phyloP scores from a whole-genome alignment of 305 asterid species.

The Fraxinus sp. region DNA sequence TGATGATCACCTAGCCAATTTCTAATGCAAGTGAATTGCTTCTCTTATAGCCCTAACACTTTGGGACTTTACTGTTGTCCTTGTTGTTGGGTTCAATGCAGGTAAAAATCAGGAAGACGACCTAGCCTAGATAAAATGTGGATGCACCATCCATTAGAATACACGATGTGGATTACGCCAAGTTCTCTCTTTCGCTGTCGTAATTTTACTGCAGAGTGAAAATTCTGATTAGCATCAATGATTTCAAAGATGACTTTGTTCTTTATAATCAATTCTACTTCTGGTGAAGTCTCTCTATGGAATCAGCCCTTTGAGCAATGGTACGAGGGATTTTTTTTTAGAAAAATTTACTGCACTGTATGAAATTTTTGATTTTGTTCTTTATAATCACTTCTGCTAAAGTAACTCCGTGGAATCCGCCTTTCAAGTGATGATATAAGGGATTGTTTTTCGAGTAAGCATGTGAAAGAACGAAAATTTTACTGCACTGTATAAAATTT shows the following conservation, averaged over 20 bases:
- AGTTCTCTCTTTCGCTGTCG: neutral
- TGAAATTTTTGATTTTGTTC: neutral
- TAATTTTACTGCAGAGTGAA: neutral
- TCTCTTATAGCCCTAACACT: neutral
- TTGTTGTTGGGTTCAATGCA: constrained; percentile 22
- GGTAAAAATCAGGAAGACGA: constrained; percentile 40
- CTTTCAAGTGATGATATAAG: neutral
- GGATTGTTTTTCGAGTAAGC: neutral
- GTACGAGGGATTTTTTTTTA: neutral
- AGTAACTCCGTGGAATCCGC: neutral
- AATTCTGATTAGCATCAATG: neutral
- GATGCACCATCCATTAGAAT: constrained; percentile 41
- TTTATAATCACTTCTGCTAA: neutral
- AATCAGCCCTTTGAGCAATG: neutral
- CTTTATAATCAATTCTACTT: neutral
- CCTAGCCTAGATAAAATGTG: constrained; percentile 35
- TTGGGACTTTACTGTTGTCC: neutral
- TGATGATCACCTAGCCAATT: neutral
- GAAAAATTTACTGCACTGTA: neutral
- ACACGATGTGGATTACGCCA: neutral
- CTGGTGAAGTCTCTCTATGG: neutral
- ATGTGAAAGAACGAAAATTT: neutral
- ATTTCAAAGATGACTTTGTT: neutral
- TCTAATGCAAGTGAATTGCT: neutral
- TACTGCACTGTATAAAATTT: neutral